Conservation (phyloP, 2,329 filamentous ascomycete species). For the Elsinoe ampelina region DNA sequence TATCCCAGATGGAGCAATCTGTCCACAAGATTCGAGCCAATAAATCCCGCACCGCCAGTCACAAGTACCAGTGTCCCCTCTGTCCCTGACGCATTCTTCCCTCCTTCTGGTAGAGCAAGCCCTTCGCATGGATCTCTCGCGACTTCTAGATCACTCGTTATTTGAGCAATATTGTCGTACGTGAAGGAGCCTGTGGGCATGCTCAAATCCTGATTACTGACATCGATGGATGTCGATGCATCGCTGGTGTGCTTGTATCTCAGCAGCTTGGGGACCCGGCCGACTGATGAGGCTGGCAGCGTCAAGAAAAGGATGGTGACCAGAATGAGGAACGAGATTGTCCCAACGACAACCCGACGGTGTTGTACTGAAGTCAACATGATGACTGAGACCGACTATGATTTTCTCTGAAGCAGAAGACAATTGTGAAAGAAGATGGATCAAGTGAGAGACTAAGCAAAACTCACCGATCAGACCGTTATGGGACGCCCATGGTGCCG, state of each 20-base stretch:
- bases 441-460: too few relatives aligned
- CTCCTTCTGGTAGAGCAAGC: background rate
- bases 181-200: background rate
- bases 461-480: too few relatives aligned
- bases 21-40: slow-evolving; percentile 23
- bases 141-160: background rate
- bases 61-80: slow-evolving; percentile 19
- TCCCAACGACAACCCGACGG: background rate
- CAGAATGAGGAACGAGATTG: background rate
- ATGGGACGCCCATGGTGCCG: too few relatives aligned
- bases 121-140: background rate
- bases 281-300: background rate
- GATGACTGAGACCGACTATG: background rate
- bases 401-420: background rate
- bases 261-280: background rate
- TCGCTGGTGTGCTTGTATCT: background rate
- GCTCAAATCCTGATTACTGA: background rate
- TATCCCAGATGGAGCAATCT: slow-evolving; percentile 23
- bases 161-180: background rate
- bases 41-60: slow-evolving; percentile 24
- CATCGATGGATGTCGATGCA: background rate
- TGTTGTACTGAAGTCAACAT: background rate
- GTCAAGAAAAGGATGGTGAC: background rate
- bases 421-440: too few relatives aligned
- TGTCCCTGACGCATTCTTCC: background rate